Base-by-base conservation (phyloP, 768 basidiomycete species). In the Tulasnella sp. region DNA sequence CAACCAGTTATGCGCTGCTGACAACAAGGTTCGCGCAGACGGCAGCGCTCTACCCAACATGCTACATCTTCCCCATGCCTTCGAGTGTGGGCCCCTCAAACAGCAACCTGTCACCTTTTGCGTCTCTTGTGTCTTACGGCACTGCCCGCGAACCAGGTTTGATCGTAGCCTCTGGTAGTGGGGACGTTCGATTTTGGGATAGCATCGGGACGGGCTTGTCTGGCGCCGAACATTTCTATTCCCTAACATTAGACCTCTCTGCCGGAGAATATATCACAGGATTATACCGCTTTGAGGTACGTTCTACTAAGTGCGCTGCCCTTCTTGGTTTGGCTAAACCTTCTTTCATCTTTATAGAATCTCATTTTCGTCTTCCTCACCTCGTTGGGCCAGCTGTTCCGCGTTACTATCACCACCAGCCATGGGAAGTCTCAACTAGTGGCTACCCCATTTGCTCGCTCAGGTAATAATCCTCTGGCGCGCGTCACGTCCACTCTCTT, bases 31-130 rank as follows among this genome's bases (percentile, higher is more conserved):
- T 52, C 31, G 23, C 41, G 17, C 17, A 31, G 17, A 34, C 2
- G 23, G 17, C 14, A 52, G 15, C 41, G 2, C 35, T 39, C 32
- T 36, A 25, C 46, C 43, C 54, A 23, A 57, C 59, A 14, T 60
- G 59, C 36, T 60, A 57, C 41, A 60, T 60, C 12, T 60, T 60
- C 59, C 54, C 59, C n/a, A 59, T 34, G 29, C 56, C 59, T 12
- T 21, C 27, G 27, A n/a, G 17, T 35, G 17, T 39, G n/a, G 35
- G 17, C 27, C 17, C 14, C 29, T 43, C 23, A 36, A 34, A 21
- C 23, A 46, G 41, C 42, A 34, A 31, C 32, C 21, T 45, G 17
- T 43, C 58, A 14, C 50, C 54, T 7, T 21, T 60, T n/a, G 42
- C 59, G 17, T 29, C 57, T 15, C 27, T 60, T 21, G 54, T 60